A percentile compares a stretch with the other conserved stretches of the same genome.
Conservation (phyloP, 2,329 filamentous ascomycete species). For the Fusarium algeriense region DNA sequence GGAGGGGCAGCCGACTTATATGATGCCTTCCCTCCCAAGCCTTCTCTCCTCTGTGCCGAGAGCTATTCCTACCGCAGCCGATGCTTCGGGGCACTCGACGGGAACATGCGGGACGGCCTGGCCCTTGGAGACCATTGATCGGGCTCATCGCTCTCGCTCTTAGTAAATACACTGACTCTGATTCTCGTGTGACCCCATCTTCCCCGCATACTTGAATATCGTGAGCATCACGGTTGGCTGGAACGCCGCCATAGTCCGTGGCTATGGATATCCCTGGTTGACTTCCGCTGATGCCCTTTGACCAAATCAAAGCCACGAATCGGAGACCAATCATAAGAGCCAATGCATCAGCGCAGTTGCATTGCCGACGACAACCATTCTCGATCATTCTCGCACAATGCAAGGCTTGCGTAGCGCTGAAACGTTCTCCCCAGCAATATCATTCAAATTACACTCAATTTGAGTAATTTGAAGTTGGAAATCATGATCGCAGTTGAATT, state of each 20-base stretch:
- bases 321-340: slow-evolving; percentile 22
- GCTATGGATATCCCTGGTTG: slow-evolving; percentile 32
- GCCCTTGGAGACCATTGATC: slow-evolving; percentile 38
- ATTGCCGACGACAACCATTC: slow-evolving; percentile 32
- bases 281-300: slow-evolving; percentile 17
- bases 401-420: slow-evolving; percentile 18
- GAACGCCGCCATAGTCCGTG: slow-evolving; percentile 22
- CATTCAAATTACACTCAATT: slow-evolving; percentile 13
- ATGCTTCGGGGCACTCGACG: slow-evolving; percentile 43
- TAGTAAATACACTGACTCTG: slow-evolving; percentile 41
- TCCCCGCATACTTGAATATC: slow-evolving; percentile 45
- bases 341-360: slow-evolving; percentile 26
- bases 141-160: slow-evolving; percentile 29
- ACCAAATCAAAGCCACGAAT: slow-evolving; percentile 19
- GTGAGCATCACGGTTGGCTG: slow-evolving; percentile 45
- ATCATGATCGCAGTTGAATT: slow-evolving; percentile 35
- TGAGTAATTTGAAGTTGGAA: slow-evolving; percentile 2
- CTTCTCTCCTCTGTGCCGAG: slow-evolving; percentile 48
- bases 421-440: slow-evolving; percentile 11
- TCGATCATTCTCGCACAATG: slow-evolving; percentile 25
- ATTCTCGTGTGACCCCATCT: slow-evolving; percentile 47
- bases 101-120: slow-evolving; percentile 51
- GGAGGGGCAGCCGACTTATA: slow-evolving; percentile 43
- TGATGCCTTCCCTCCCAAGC: slow-evolving; percentile 18
- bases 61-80: slow-evolving; percentile 49